phyloP scores from a whole-genome alignment of 169 alveolate species.

The Plasmodium yoelii region DNA sequence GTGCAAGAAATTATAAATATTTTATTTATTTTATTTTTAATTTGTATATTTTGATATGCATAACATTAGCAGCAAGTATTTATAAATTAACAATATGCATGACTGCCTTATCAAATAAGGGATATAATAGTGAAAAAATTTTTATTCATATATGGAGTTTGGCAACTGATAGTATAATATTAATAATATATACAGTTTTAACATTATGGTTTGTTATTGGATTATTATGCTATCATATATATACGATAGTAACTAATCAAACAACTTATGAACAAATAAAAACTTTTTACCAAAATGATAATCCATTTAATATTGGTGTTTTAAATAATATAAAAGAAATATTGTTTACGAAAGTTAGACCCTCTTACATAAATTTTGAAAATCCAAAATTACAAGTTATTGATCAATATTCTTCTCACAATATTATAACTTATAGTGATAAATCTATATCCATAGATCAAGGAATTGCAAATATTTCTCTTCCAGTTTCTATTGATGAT shows the following conservation, averaged over 20 bases:
- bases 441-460: slow-evolving; percentile 18
- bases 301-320: slow-evolving; percentile 85
- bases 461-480: background rate
- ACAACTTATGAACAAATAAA: slow-evolving; percentile 89
- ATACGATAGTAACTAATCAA: slow-evolving; percentile 83
- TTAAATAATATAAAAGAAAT: slow-evolving; percentile 79
- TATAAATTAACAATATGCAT: slow-evolving; percentile 76
- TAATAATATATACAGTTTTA: slow-evolving; percentile 73
- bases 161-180: slow-evolving; percentile 70
- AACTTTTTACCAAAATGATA: slow-evolving; percentile 79
- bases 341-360: slow-evolving; percentile 73
- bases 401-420: slow-evolving; percentile 51
- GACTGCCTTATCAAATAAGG: slow-evolving; percentile 32
- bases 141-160: slow-evolving; percentile 71
- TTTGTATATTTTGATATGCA: slow-evolving; percentile 70
- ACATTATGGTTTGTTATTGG: slow-evolving; percentile 88
- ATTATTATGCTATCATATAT: slow-evolving; percentile 83
- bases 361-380: slow-evolving; percentile 43
- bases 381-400: slow-evolving; percentile 64
- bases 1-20: slow-evolving; percentile 90
- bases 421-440: slow-evolving; percentile 35
- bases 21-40: slow-evolving; percentile 80
- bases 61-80: slow-evolving; percentile 67
- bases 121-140: slow-evolving; percentile 42
- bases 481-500: background rate